Evolutionary conservation across 1,284 basidiomycete genomes (phyloP).

Genomic region (Spongispora temasekensis): DNA sequence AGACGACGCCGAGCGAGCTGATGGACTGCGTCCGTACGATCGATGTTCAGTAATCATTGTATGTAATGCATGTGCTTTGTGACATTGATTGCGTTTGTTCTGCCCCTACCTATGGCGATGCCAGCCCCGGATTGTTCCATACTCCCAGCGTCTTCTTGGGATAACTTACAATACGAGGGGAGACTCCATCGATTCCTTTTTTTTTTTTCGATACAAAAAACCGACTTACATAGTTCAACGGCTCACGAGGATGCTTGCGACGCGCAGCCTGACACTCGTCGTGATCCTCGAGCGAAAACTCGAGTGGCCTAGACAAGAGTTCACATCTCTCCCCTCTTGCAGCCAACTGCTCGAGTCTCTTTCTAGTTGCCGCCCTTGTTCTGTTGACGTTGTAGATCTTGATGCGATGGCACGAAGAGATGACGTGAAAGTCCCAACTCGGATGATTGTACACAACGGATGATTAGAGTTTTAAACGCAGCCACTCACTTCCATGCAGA

Average conservation of each 20-base stretch:
- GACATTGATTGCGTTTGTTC: too few species aligned
- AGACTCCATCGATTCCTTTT: too few species aligned
- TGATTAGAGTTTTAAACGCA: background rate
- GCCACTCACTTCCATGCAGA: slow-evolving; percentile 54
- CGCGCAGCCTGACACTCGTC: slow-evolving; percentile 10
- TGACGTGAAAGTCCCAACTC: slow-evolving; percentile 60
- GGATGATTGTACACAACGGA: background rate
- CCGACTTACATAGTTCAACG: slow-evolving; percentile 2
- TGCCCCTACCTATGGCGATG: too few species aligned
- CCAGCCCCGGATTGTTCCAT: too few species aligned
- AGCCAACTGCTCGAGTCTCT: slow-evolving; percentile 43
- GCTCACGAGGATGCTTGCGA: slow-evolving; percentile 17
- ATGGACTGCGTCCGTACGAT: background rate
- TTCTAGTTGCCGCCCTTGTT: slow-evolving; percentile 42
- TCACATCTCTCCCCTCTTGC: slow-evolving; percentile 35
- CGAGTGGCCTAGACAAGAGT: slow-evolving; percentile 12
- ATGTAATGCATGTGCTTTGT: too few species aligned
- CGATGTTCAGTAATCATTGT: background rate
- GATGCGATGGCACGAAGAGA: slow-evolving; percentile 55
- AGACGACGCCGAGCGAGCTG: background rate
- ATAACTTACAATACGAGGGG: too few species aligned
- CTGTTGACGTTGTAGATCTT: slow-evolving; percentile 56
- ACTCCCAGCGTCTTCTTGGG: too few species aligned
- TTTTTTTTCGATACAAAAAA: background rate
- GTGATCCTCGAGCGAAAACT: slow-evolving; percentile 11